Percentiles rank a stretch among this genome's conserved stretches.
Evolutionary conservation across 768 basidiomycete species (phyloP).

Genomic region (Boletus rufocinnamomeus): DNA sequence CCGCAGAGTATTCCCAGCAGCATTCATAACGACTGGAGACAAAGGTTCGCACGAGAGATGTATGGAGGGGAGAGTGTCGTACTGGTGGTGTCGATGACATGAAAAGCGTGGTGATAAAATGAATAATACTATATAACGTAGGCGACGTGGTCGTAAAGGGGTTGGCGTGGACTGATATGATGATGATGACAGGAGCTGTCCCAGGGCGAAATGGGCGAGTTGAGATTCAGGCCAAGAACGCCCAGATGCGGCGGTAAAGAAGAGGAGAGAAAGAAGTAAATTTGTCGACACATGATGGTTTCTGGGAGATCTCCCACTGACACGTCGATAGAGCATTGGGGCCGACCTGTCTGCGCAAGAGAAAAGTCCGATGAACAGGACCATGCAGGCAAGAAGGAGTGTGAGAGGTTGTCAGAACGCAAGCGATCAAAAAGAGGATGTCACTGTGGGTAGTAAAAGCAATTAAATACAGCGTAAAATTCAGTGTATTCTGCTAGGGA

Average conservation of each 20-base stretch:
- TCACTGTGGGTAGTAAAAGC: no score
- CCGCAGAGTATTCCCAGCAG: constrained; percentile 23
- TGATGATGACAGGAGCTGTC: constrained; percentile 28
- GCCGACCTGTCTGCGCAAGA: constrained; percentile 26
- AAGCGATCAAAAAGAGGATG: constrained; percentile 4
- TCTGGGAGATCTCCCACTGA: constrained; percentile 24
- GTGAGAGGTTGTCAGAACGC: constrained; percentile 21
- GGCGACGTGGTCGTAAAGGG: constrained; percentile 19
- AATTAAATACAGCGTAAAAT: no score
- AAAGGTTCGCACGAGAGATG: neutral
- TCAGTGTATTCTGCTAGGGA: no score
- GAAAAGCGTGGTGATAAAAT: constrained; percentile 20
- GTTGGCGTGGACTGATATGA: constrained; percentile 5
- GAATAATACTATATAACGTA: constrained; percentile 19
- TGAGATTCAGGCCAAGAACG: constrained; percentile 22
- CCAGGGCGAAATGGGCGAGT: constrained; percentile 12
- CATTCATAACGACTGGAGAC: no score
- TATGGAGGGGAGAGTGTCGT: neutral
- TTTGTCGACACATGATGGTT: constrained; percentile 15
- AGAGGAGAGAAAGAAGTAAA: constrained; percentile 8
- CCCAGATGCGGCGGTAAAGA: constrained; percentile 17
- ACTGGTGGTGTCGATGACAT: constrained; percentile 7
- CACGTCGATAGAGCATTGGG: constrained; percentile 11
- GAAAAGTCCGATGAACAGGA: constrained; percentile 9
- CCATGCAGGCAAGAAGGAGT: constrained; percentile 12